Percentiles rank a stretch among this genome's conserved stretches.
phyloP scores from a whole-genome alignment of 371 early-diverging fungal species.

The Mucor sp. region DNA sequence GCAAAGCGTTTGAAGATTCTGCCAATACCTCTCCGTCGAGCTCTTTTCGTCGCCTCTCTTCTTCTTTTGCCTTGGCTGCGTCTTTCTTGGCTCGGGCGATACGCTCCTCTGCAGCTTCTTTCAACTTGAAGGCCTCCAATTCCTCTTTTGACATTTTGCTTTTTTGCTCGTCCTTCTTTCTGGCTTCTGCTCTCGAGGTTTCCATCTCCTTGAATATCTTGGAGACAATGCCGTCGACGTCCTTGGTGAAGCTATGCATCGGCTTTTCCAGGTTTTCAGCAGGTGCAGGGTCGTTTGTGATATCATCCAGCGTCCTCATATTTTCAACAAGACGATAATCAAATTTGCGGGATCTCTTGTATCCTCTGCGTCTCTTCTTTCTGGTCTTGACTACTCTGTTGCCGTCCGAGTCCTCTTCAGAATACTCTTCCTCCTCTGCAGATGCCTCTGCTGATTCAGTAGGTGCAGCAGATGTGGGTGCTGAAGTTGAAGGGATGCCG shows the following conservation, averaged over 20 bases:
- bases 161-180: conserved; percentile 18
- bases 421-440: neutral
- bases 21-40: conserved; percentile 18
- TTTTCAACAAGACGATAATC: conserved; percentile 18
- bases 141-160: conserved; percentile 22
- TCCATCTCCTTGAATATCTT: conserved; percentile 52
- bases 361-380: neutral
- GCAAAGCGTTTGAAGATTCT: conserved; percentile 57
- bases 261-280: conserved; percentile 42
- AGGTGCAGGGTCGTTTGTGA: conserved; percentile 36
- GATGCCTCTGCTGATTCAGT: neutral
- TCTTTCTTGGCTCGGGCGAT: conserved; percentile 1
- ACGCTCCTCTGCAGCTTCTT: conserved; percentile 25
- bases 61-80: conserved; percentile 13
- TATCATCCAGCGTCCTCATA: conserved; percentile 44
- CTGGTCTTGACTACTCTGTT: neutral
- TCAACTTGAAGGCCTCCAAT: conserved; percentile 22
- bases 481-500: neutral
- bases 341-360: neutral
- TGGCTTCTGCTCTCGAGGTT: conserved; percentile 18
- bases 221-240: conserved; percentile 54
- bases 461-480: neutral
- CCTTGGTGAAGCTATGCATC: conserved; percentile 52
- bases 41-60: conserved; percentile 12
- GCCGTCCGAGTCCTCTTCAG: neutral